phyloP scores from a whole-genome alignment of 345 rosid genomes.

The Ceriops decandra region DNA sequence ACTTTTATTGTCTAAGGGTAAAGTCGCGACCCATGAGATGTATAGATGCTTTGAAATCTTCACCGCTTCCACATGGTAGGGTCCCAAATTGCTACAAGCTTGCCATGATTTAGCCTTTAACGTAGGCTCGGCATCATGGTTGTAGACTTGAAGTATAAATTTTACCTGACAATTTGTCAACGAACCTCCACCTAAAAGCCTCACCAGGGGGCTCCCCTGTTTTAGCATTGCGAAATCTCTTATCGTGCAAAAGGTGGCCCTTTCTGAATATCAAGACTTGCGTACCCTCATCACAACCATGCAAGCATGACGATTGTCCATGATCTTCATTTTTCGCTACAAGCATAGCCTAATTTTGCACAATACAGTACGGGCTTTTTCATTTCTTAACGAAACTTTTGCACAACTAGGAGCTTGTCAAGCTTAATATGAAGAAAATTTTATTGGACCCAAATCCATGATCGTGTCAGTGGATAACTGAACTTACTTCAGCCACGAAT shows the following conservation, averaged over 20 bases:
- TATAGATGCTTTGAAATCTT: not conserved
- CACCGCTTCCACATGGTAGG: slow-evolving; percentile 10
- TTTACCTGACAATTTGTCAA: slow-evolving; percentile 14
- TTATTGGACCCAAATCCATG: too few species aligned
- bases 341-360: too few species aligned
- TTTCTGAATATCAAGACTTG: not conserved
- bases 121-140: not conserved
- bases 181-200: not conserved
- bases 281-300: not conserved
- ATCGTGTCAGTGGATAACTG: too few species aligned
- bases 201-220: not conserved
- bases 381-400: too few species aligned
- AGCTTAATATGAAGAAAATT: too few species aligned
- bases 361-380: too few species aligned
- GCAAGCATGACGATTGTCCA: too few species aligned
- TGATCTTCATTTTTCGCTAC: too few species aligned
- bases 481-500: too few species aligned
- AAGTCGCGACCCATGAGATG: not conserved
- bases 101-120: not conserved
- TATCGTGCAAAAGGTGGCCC: not conserved
- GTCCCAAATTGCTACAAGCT: not conserved
- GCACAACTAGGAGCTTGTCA: too few species aligned
- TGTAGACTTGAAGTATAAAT: not conserved
- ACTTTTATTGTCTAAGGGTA: not conserved
- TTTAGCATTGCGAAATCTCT: not conserved